These are phyloP conservation scores for Ustilago cynodontis DNA, from an alignment of 1,284 basidiomycete genomes.

Conservation along the genomic window DNA sequence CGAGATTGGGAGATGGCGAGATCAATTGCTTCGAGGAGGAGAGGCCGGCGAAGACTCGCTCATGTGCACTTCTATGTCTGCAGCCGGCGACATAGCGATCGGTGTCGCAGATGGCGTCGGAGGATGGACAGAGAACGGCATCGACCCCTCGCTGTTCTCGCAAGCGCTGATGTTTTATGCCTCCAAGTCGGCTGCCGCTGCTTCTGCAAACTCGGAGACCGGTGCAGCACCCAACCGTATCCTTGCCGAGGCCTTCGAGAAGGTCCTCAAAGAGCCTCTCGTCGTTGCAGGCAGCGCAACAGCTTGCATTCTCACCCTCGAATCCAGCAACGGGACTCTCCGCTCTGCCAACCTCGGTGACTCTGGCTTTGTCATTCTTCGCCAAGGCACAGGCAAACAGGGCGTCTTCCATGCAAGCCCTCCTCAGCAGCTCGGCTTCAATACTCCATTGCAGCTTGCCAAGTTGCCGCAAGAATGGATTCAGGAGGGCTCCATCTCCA, in stretches of 20 bases:
- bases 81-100: constrained; percentile 79
- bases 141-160: constrained; percentile 83
- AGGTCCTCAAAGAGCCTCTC: constrained; percentile 78
- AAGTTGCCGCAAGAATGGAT: constrained; percentile 59
- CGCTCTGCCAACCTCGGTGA: constrained; percentile 90
- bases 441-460: constrained; percentile 67
- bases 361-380: constrained; percentile 83
- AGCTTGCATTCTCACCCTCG: constrained; percentile 82
- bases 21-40: constrained; percentile 73
- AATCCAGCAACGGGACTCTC: constrained; percentile 80
- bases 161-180: constrained; percentile 80
- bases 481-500: constrained; percentile 56
- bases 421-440: constrained; percentile 67
- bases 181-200: constrained; percentile 71
- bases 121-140: constrained; percentile 80
- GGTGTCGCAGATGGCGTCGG: constrained; percentile 80
- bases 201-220: constrained; percentile 18
- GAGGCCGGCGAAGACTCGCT: constrained; percentile 72
- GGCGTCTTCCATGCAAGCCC: constrained; percentile 59
- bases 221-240: constrained; percentile 72
- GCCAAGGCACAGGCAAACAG: constrained; percentile 57
- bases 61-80: constrained; percentile 75
- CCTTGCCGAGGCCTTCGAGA: constrained; percentile 79
- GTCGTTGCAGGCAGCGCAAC: constrained; percentile 88
- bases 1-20: constrained; percentile 80